Conservation (phyloP, 108 stramenopile species). For the Cylindrotheca fusiformis region DNA sequence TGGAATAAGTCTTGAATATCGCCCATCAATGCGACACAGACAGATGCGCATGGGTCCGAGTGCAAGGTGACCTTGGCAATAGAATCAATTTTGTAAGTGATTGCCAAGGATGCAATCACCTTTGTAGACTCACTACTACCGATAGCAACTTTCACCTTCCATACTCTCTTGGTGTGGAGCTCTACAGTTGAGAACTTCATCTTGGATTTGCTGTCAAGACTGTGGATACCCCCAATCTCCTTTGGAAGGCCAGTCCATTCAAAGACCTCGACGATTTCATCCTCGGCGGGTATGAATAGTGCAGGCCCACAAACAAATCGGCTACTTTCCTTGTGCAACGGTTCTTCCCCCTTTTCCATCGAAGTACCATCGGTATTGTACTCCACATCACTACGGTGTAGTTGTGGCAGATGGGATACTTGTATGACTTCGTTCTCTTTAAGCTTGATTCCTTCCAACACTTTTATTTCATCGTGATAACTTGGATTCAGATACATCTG, state of each 20-base stretch:
- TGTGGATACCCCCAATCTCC: not conserved
- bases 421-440: not conserved
- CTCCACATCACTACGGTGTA: not conserved
- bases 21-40: not conserved
- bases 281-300: not conserved
- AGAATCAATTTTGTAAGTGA: not conserved
- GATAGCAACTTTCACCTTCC: not conserved
- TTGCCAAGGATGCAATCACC: not conserved
- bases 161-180: not conserved
- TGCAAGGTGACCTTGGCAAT: not conserved
- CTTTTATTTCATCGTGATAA: conserved; percentile 3
- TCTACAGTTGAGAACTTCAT: not conserved
- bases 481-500: conserved; percentile 13
- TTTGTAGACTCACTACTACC: not conserved
- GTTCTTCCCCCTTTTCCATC: not conserved
- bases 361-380: not conserved
- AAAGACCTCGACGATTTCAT: not conserved
- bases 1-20: not conserved
- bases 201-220: not conserved
- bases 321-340: not conserved
- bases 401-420: not conserved
- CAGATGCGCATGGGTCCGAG: not conserved
- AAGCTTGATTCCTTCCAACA: conserved; percentile 5
- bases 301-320: not conserved
- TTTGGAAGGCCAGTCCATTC: not conserved